phyloP scores from a whole-genome alignment of 2,329 filamentous ascomycete species.

The Diaporthe sp. region DNA sequence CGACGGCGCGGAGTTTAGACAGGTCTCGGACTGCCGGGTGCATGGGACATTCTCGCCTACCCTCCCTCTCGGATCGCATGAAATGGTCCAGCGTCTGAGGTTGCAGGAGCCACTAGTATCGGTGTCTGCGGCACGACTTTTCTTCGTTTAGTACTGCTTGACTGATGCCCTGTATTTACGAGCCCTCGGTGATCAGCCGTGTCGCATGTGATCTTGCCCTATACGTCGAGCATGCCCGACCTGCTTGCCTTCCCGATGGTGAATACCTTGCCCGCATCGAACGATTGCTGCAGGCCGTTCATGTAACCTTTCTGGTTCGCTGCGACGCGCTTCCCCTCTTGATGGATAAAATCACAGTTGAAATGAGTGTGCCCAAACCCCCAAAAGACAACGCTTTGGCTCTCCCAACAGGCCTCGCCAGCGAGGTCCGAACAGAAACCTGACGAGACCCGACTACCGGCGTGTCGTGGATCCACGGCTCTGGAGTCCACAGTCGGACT shows the following conservation, averaged over 20 bases:
- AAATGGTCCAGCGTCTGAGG: neutral
- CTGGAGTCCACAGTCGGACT: constrained; percentile 42
- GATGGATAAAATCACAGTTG: constrained; percentile 54
- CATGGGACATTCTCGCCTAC: neutral
- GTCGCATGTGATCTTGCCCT: neutral
- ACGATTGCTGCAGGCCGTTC: neutral
- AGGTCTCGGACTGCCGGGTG: neutral
- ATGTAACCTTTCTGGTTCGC: neutral
- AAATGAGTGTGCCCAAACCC: constrained; percentile 64
- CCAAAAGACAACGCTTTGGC: constrained; percentile 54
- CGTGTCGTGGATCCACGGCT: constrained; percentile 39
- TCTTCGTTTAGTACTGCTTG: neutral
- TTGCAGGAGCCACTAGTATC: neutral
- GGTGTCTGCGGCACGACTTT: neutral
- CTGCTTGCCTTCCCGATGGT: neutral
- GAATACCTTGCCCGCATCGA: neutral
- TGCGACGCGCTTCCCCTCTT: constrained; percentile 21
- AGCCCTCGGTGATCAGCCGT: neutral
- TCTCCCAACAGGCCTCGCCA: constrained; percentile 51
- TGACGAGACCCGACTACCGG: constrained; percentile 38
- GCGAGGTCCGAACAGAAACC: constrained; percentile 57
- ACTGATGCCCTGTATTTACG: neutral
- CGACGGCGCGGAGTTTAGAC: constrained; percentile 4
- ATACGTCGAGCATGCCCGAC: neutral
- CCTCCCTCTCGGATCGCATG: neutral